phyloP scores from a whole-genome alignment of 805 yeast genomes.

The Kodamaea jinghongensis region DNA sequence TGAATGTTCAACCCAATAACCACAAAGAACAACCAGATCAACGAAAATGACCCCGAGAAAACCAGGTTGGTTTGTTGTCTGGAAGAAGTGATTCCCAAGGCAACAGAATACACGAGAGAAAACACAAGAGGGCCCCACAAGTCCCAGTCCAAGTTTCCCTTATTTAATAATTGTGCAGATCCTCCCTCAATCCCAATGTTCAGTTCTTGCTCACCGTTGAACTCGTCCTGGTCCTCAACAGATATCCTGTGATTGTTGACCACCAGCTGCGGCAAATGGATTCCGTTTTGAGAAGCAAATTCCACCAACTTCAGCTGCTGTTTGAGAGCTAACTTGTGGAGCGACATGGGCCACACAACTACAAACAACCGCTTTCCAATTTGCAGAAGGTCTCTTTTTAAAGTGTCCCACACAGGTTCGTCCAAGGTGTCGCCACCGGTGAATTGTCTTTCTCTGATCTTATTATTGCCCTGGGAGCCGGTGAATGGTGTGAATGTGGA shows the following conservation, averaged over 20 bases:
- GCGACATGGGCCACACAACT: constrained; percentile 46
- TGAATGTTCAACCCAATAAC: constrained; percentile 65
- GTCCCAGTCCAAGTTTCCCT: constrained; percentile 51
- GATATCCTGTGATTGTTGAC: constrained; percentile 24
- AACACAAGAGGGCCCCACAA: constrained; percentile 73
- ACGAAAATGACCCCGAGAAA: constrained; percentile 61
- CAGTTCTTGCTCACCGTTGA: constrained; percentile 20
- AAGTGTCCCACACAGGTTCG: constrained; percentile 61
- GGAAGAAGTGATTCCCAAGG: constrained; percentile 47
- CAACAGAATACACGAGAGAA: constrained; percentile 52
- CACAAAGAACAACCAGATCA: constrained; percentile 61
- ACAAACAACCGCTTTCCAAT: constrained; percentile 35
- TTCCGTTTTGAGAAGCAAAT: constrained; percentile 36
- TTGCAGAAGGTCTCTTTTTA: constrained; percentile 38
- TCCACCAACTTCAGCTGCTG: constrained; percentile 35
- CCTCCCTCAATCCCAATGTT: constrained; percentile 15
- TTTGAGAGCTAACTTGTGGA: constrained; percentile 31
- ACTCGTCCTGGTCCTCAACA: constrained; percentile 20
- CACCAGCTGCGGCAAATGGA: constrained; percentile 35
- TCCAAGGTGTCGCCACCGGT: constrained; percentile 71
- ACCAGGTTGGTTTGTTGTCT: constrained; percentile 45
- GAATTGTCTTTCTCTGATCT: constrained; percentile 48
- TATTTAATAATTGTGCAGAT: constrained; percentile 9
- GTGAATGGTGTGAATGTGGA: constrained; percentile 35
- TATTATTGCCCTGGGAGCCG: constrained; percentile 18